Evolutionary conservation across 139 green algal genomes (phyloP), one percentile per base, ranked within the genome.

Genomic region (Volvox africanus): DNA sequence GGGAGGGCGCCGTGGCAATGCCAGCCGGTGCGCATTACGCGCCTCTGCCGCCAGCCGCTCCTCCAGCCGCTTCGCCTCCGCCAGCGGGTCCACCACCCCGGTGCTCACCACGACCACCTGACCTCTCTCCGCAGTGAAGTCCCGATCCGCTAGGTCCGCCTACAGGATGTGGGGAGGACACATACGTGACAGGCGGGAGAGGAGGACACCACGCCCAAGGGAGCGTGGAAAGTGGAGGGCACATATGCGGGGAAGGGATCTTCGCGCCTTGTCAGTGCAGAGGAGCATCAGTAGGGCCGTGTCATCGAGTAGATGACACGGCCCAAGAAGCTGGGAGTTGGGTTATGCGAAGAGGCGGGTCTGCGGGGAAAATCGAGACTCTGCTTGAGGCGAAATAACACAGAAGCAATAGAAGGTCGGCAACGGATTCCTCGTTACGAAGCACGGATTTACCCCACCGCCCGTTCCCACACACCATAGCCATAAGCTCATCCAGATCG

Each of bases 401-500:
- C 44, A 9, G 44, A 9, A 55, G 9, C 44, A 55, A 55, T 55
- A 55, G 44, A n/a, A n/a, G n/a, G n/a, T n/a, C n/a, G n/a, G n/a
- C n/a, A n/a, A n/a, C n/a, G n/a, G n/a, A n/a, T n/a, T n/a, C n/a
- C n/a, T n/a, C n/a, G n/a, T n/a, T n/a, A n/a, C n/a, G n/a, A n/a
- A n/a, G n/a, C n/a, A n/a, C n/a, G n/a, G 44, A 9, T 55, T 55
- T 9, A 5, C 44, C 44, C 44, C 44, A 14, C 44, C 44, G 44
- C 44, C 44, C 44, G 5, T 55, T 55, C 44, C 44, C 44, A 55
- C 44, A 2, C 85, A 98, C 97, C 96, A 99, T 98, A 35, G 91
- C 95, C 95, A 99, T 97, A 28, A 99, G 92, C 92, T 99, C 98
- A 6, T 97, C 97, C 82, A 99, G 93, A 86, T 99, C 98, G 81